Percentiles rank a stretch among this genome's conserved stretches.
These are phyloP conservation scores for Madurella mycetomatis DNA, from an alignment of 2,329 filamentous ascomycete species.

Conservation along the genomic window DNA sequence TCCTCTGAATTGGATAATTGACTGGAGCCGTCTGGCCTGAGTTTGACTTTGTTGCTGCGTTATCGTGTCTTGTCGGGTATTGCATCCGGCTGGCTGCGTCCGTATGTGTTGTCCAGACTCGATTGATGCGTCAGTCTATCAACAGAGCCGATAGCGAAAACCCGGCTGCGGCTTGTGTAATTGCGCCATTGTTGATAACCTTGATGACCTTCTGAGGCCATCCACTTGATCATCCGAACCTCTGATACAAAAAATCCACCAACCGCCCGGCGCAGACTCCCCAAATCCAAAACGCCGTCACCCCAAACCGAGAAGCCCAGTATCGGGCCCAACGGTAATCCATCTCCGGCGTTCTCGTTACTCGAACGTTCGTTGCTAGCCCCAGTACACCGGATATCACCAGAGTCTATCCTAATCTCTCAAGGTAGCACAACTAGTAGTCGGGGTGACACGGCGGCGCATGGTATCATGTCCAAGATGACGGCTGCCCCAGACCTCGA, in stretches of 20 bases:
- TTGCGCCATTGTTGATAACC: conserved; percentile 4
- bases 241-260: background rate
- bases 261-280: too few relatives aligned
- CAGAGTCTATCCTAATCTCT: too few relatives aligned
- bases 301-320: background rate
- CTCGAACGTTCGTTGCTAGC: too few relatives aligned
- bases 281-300: background rate
- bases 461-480: conserved; percentile 2
- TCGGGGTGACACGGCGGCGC: background rate
- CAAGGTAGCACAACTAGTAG: too few relatives aligned
- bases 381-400: too few relatives aligned
- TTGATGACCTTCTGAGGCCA: too few relatives aligned
- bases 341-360: too few relatives aligned
- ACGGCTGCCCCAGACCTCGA: background rate
- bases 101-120: background rate
- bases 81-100: background rate
- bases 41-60: background rate
- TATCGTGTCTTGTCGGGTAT: background rate
- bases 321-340: background rate
- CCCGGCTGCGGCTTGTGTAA: background rate
- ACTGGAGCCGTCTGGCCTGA: background rate
- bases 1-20: background rate
- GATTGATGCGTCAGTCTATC: background rate
- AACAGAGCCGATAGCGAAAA: background rate
- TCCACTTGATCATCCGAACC: background rate